A percentile compares a stretch with the other conserved stretches of the same genome.
phyloP scores from a whole-genome alignment of 2,329 filamentous ascomycete genomes.

The Scedosporium aurantiacum region DNA sequence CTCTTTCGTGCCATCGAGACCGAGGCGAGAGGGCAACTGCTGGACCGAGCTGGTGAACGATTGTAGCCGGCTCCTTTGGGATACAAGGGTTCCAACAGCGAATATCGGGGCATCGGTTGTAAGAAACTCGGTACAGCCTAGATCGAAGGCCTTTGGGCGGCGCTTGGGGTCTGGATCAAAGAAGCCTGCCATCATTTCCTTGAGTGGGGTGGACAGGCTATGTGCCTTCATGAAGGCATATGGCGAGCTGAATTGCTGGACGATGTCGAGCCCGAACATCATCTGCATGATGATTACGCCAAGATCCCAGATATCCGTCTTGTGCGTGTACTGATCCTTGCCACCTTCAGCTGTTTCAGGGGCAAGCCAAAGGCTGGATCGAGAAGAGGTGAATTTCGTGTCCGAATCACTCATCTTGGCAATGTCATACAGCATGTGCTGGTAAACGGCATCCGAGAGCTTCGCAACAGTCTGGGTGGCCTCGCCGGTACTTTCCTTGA shows the following conservation, averaged over 20 bases:
- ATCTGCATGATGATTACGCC: conserved; percentile 88
- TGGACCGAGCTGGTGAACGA: conserved; percentile 23
- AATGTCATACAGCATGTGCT: conserved; percentile 55
- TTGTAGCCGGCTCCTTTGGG: conserved; percentile 1
- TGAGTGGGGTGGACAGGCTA: conserved; percentile 60
- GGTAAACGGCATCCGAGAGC: conserved; percentile 62
- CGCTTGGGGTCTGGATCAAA: conserved; percentile 80
- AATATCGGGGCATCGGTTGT: conserved; percentile 53
- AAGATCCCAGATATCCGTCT: conserved; percentile 92
- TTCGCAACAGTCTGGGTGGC: conserved; percentile 50
- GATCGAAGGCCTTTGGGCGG: conserved; percentile 68
- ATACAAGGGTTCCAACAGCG: conserved; percentile 2
- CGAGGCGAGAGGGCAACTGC: conserved; percentile 14
- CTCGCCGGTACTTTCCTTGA: conserved; percentile 56
- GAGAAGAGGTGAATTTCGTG: conserved; percentile 46
- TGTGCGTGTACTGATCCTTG: conserved; percentile 55
- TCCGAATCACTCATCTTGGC: conserved; percentile 27
- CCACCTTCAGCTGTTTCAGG: conserved; percentile 59
- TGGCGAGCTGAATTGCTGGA: conserved; percentile 70
- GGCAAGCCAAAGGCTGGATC: conserved; percentile 73
- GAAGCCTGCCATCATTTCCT: conserved; percentile 71
- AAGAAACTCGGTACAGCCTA: conserved; percentile 54
- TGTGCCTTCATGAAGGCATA: conserved; percentile 60
- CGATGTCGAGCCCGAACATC: conserved; percentile 73
- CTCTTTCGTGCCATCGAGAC: neutral